Conservation (phyloP, 345 rosid genomes). For the Xanthoceras sorbifolium region DNA sequence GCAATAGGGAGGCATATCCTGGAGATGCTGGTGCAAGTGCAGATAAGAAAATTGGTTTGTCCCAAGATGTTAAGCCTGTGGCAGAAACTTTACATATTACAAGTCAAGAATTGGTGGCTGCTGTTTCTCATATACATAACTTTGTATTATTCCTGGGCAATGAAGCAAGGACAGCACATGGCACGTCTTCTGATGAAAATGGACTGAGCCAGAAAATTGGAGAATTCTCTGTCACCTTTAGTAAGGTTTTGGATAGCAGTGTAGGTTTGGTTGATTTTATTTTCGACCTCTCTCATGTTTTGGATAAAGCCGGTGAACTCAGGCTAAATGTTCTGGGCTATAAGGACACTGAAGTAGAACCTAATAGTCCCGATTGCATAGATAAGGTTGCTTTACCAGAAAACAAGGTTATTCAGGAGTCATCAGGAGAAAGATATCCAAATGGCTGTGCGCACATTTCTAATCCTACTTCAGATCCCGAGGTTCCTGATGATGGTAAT, state of each 20-base stretch:
- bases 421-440: constrained; percentile 58
- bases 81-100: constrained; percentile 37
- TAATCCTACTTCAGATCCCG: constrained; percentile 65
- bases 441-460: constrained; percentile 55
- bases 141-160: constrained; percentile 70
- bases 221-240: constrained; percentile 59
- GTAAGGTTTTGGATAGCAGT: constrained; percentile 44
- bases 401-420: constrained; percentile 54
- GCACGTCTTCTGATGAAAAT: constrained; percentile 38
- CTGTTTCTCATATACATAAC: constrained; percentile 67
- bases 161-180: constrained; percentile 64
- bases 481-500: constrained; percentile 78
- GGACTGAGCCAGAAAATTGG: constrained; percentile 52
- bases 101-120: constrained; percentile 54
- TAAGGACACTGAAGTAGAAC: constrained; percentile 62
- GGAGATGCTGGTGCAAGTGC: constrained; percentile 34
- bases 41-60: constrained; percentile 38
- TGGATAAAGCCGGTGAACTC: constrained; percentile 64
- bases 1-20: constrained; percentile 33
- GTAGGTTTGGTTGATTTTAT: constrained; percentile 53
- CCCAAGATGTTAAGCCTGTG: constrained; percentile 38
- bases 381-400: constrained; percentile 94
- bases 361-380: constrained; percentile 84
- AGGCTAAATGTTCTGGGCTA: constrained; percentile 63
- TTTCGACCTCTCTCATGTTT: constrained; percentile 65